These are phyloP conservation scores for Rhizopogon vesiculosus DNA, from an alignment of 768 basidiomycete species.

Conservation along the genomic window DNA sequence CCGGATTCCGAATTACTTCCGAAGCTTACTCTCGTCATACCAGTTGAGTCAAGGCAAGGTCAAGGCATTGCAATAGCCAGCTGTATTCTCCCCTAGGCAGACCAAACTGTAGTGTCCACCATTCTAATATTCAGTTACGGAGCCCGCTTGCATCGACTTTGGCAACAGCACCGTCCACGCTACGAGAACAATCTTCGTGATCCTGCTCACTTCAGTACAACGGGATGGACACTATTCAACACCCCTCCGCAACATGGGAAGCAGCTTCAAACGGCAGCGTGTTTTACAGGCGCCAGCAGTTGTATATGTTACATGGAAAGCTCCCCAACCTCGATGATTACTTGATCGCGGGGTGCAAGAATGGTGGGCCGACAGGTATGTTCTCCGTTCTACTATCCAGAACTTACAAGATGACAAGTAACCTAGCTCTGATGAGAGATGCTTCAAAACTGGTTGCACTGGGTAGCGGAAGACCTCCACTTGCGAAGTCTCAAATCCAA, in stretches of 20 bases:
- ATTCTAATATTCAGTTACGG: not conserved
- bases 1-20: too few relatives aligned
- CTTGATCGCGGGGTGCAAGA: conserved; percentile 72
- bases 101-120: too few relatives aligned
- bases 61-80: too few relatives aligned
- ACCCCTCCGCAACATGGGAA: conserved; percentile 85
- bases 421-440: conserved; percentile 82
- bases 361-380: conserved; percentile 87
- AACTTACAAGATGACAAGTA: not conserved
- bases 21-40: too few relatives aligned
- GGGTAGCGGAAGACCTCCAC: conserved; percentile 47
- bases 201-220: not conserved
- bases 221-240: conserved; percentile 45
- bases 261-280: conserved; percentile 83
- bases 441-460: conserved; percentile 73
- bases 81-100: too few relatives aligned
- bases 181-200: not conserved
- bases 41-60: too few relatives aligned
- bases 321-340: conserved; percentile 77
- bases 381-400: conserved; percentile 6
- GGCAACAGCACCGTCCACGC: not conserved
- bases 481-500: conserved; percentile 79
- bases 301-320: conserved; percentile 80
- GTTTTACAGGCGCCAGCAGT: conserved; percentile 82
- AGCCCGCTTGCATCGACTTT: not conserved